Base-by-base conservation (phyloP, 2,329 filamentous ascomycete species). In the Tolypocladium endophyticum region DNA sequence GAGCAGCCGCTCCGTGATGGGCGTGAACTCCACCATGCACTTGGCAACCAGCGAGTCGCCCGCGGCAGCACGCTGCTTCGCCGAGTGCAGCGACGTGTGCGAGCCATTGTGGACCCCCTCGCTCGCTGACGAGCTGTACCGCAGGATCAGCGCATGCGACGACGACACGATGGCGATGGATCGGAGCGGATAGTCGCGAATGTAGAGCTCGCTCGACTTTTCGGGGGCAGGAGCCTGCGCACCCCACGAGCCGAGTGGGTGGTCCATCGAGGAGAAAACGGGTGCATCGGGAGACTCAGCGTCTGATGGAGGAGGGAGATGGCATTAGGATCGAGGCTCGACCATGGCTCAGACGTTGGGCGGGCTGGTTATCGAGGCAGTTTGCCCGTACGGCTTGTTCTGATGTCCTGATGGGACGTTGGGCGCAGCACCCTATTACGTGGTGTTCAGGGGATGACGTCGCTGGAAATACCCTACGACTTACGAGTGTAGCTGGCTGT, bases 11-110 rank as follows among this genome's bases (percentile, higher is more conserved):
- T 83, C 79, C 41, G 85, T 81, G 45, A 84, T 74, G 12, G 84
- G 79, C 16, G 86, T 79, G 72, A 97, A 96, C 72, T 96, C 91
- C 65, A 97, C 92, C 81, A 96, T 92, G 78, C 92, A 96, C 66
- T 82, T 82, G 73, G 85, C 73, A 67, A 82, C 65, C 70, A 74
- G 64, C 71, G 76, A 64, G 58, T 81, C 77, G 64, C 71, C 72
- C 64, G 70, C 71, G 60, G 70, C 70, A 38, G 71, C 70, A 41
- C 80, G 78, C 50, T 76, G 70, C 39, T 77, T 77, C 47, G 75
- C 71, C 38, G 78, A 77, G 20, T 77, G 71, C 25, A 82, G 70
- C 12, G 85, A 84, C 58, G 79, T 74, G 61, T 83, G 79, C 55
- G 81, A 86, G 63, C 82, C 82, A 76, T 86, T 85, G 58, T 77